phyloP scores from a whole-genome alignment of 805 yeast species.

The Ogataea chonburiensis region DNA sequence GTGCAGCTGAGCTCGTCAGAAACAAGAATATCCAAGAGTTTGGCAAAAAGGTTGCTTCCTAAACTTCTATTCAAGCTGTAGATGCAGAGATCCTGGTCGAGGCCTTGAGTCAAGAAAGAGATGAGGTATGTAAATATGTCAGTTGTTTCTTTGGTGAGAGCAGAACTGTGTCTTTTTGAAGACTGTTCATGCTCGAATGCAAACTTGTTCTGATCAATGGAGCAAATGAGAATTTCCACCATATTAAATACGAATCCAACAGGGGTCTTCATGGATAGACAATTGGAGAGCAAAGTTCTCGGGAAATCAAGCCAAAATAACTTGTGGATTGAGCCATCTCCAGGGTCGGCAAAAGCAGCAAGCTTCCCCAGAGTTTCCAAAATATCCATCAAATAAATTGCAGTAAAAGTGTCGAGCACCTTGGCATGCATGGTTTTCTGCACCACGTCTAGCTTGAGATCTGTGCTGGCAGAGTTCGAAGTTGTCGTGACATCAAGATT shows the following conservation, averaged over 20 bases:
- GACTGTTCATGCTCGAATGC: slow-evolving; percentile 25
- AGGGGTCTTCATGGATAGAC: slow-evolving; percentile 53
- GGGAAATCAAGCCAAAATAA: slow-evolving; percentile 39
- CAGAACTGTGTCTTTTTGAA: not conserved
- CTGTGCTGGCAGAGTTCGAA: slow-evolving; percentile 18
- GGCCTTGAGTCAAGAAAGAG: slow-evolving; percentile 37
- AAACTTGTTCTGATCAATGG: slow-evolving; percentile 37
- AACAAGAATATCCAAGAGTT: slow-evolving; percentile 42
- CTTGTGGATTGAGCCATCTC: slow-evolving; percentile 24
- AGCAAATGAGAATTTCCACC: slow-evolving; percentile 51
- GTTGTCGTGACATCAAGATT: slow-evolving; percentile 12
- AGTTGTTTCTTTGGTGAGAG: slow-evolving; percentile 19
- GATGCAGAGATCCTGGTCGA: slow-evolving; percentile 43
- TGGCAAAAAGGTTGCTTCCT: slow-evolving; percentile 49
- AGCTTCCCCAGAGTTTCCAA: slow-evolving; percentile 45
- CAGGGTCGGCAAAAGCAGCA: slow-evolving; percentile 24
- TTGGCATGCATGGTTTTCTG: slow-evolving; percentile 43
- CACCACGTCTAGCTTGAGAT: slow-evolving; percentile 21
- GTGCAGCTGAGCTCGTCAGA: slow-evolving; percentile 30
- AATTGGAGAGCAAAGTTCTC: slow-evolving; percentile 35
- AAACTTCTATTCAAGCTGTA: slow-evolving; percentile 53
- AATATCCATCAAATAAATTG: slow-evolving; percentile 54
- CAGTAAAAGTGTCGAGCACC: slow-evolving; percentile 48
- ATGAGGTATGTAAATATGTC: slow-evolving; percentile 24
- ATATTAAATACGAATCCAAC: slow-evolving; percentile 49